Percentiles rank a stretch among this genome's conserved stretches.
phyloP scores from a whole-genome alignment of 306 rosid genomes.

The Casuarina cunninghamiana region DNA sequence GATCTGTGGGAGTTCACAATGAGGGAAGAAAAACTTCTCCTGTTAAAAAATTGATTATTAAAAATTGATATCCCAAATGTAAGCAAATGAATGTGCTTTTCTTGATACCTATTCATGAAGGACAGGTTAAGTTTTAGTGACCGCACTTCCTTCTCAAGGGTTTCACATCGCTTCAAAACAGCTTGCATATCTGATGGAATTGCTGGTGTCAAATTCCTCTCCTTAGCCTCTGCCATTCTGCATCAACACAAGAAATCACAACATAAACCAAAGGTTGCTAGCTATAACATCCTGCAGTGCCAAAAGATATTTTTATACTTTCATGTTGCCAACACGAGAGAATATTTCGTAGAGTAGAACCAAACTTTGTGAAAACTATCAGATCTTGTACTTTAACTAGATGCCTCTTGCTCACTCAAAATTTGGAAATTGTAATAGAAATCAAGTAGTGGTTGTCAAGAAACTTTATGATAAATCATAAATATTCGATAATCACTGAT shows the following conservation, averaged over 20 bases:
- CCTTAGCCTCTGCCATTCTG: constrained; percentile 99
- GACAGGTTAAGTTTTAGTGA: constrained; percentile 58
- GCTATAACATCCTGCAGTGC: not conserved
- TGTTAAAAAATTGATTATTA: not conserved
- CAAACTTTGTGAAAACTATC: not conserved
- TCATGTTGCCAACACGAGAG: not conserved
- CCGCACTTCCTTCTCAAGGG: constrained; percentile 66
- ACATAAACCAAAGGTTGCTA: not conserved
- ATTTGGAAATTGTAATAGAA: not conserved
- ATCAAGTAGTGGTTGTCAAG: not conserved
- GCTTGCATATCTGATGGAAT: constrained; percentile 89
- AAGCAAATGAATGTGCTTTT: not conserved
- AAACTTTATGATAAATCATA: too few species aligned
- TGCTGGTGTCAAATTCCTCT: constrained; percentile 72
- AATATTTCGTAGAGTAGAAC: not conserved
- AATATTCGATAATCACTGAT: too few species aligned
- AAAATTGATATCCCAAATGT: not conserved
- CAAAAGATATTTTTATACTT: not conserved
- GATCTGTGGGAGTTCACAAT: not conserved
- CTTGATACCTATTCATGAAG: constrained; percentile 56
- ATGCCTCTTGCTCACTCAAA: too few species aligned
- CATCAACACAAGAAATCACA: constrained; percentile 22
- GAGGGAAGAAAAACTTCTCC: not conserved
- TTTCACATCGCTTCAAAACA: constrained; percentile 80
- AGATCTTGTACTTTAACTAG: not conserved